Conservation (phyloP, 2,329 filamentous ascomycete genomes). For the Aureobasidium sp. region DNA sequence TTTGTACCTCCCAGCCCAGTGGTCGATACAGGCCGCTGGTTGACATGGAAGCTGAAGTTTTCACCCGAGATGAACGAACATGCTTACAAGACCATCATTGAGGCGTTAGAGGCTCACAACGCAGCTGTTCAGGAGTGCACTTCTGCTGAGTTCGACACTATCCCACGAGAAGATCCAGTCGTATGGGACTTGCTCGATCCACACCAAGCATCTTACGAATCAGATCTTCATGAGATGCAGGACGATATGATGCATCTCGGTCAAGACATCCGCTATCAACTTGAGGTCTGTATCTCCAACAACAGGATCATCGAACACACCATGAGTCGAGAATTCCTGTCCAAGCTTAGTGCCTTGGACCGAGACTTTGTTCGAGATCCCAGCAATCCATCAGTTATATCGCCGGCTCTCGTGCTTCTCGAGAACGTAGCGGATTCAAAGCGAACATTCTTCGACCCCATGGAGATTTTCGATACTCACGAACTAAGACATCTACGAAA, state of each 20-base stretch:
- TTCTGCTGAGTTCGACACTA: background rate
- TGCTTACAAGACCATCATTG: constrained; percentile 19
- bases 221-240: constrained; percentile 20
- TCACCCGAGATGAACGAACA: background rate
- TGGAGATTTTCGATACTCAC: constrained; percentile 58
- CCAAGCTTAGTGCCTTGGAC: constrained; percentile 50
- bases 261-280: constrained; percentile 76
- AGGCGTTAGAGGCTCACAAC: constrained; percentile 64
- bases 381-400: constrained; percentile 14
- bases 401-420: constrained; percentile 55
- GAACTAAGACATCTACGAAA: constrained; percentile 13
- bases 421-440: constrained; percentile 65
- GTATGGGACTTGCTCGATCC: constrained; percentile 9
- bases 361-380: constrained; percentile 6
- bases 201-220: background rate
- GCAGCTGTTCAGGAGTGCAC: constrained; percentile 36
- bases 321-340: constrained; percentile 60
- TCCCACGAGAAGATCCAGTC: background rate
- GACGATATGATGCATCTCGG: constrained; percentile 28
- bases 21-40: constrained; percentile 49
- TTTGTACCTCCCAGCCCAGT: constrained; percentile 7
- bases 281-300: constrained; percentile 87
- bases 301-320: constrained; percentile 69
- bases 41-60: constrained; percentile 40
- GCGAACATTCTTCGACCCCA: constrained; percentile 58